Evolutionary conservation across 2,329 filamentous ascomycete genomes (phyloP).

Genomic region (Neonectria coccinea): DNA sequence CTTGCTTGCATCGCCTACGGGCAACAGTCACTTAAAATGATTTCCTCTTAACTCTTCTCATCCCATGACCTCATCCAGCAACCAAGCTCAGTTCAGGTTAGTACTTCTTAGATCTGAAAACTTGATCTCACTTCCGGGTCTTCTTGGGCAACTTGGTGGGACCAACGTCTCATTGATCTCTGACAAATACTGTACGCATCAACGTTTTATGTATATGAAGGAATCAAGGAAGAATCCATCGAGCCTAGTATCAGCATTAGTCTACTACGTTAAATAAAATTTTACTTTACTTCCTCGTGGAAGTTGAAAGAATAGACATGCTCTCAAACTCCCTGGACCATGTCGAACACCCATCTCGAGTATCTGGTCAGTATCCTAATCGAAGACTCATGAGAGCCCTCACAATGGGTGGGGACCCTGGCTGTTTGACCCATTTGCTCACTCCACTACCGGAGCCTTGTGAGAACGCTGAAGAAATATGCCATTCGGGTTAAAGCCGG

Average conservation of each 20-base stretch:
- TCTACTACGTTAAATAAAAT: background rate
- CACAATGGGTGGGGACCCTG: background rate
- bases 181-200: background rate
- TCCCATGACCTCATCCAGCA: background rate
- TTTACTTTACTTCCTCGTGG: background rate
- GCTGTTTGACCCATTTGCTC: background rate
- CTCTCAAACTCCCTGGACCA: background rate
- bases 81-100: background rate
- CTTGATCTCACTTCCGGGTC: background rate
- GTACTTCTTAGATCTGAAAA: background rate
- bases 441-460: background rate
- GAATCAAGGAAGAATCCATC: background rate
- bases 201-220: too few relatives aligned
- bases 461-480: background rate
- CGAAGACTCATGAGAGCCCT: constrained; percentile 1
- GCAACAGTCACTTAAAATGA: background rate
- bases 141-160: background rate
- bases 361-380: background rate
- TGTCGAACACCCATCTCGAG: background rate
- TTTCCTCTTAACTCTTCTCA: background rate
- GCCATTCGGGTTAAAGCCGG: constrained; percentile 2
- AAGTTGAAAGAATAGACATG: background rate
- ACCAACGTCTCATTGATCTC: background rate
- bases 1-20: too few relatives aligned
- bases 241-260: background rate